phyloP scores from a whole-genome alignment of 139 green algal species.

The Zygnema circumcarinatum region DNA sequence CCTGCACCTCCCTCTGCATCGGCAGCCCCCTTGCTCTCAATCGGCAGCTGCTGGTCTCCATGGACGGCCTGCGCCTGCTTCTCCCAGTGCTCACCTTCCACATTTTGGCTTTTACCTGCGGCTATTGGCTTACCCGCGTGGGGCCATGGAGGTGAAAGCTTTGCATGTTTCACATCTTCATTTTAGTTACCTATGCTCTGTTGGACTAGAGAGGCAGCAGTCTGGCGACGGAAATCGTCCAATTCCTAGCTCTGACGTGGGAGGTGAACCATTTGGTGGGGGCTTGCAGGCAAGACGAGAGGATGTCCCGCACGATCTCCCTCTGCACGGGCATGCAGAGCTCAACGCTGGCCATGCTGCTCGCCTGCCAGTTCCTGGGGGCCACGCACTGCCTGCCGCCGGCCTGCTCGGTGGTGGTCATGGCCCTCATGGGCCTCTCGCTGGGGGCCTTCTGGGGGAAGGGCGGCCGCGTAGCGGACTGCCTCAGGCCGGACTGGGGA shows the following conservation, averaged over 20 bases:
- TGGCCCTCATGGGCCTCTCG: conserved; percentile 42
- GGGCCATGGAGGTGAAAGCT: too few species aligned
- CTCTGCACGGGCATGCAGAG: conserved; percentile 56
- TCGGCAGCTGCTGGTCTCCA: neutral
- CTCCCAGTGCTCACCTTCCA: conserved; percentile 49
- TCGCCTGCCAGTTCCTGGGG: conserved; percentile 44
- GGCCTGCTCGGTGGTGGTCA: conserved; percentile 52
- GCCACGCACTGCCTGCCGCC: conserved; percentile 14
- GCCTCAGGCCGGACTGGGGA: too few species aligned
- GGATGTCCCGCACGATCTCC: conserved; percentile 21
- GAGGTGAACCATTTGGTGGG: too few species aligned
- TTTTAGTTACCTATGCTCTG: too few species aligned
- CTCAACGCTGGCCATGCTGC: conserved; percentile 52
- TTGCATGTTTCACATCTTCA: too few species aligned
- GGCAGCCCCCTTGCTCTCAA: conserved; percentile 52
- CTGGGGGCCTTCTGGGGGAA: conserved; percentile 43
- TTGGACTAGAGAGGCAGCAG: too few species aligned
- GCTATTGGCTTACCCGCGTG: too few species aligned
- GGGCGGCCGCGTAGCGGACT: conserved; percentile 18
- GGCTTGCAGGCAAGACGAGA: conserved; percentile 32
- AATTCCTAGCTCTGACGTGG: too few species aligned
- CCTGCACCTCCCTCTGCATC: conserved; percentile 54
- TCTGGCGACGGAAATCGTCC: too few species aligned
- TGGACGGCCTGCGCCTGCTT: conserved; percentile 6
- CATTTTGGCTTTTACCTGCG: conserved; percentile 35